A percentile compares a stretch with the other conserved stretches of the same genome.
These are phyloP conservation scores for Mrakiaceae sp. DNA, from an alignment of 1,284 basidiomycete species.

Conservation along the genomic window DNA sequence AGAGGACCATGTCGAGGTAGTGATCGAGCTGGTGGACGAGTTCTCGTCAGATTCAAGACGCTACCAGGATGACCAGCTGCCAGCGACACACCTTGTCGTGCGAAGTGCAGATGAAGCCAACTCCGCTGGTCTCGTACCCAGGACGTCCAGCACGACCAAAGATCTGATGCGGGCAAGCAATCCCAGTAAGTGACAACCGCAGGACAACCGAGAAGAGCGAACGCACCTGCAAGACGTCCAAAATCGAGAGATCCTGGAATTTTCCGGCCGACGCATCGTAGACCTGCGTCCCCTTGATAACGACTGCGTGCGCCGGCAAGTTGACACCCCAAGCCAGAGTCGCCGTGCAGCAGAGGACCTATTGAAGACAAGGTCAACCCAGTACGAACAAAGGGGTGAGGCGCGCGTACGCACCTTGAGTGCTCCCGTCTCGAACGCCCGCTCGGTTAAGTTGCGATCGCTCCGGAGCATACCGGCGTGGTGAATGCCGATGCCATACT, in stretches of 20 bases:
- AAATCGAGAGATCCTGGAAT: slow-evolving; percentile 85
- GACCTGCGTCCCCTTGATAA: slow-evolving; percentile 97
- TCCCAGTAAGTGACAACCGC: neutral
- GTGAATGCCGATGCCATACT: slow-evolving; percentile 91
- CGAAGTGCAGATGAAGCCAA: slow-evolving; percentile 92
- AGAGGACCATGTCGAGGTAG: slow-evolving; percentile 79
- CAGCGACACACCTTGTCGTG: slow-evolving; percentile 54
- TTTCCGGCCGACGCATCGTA: slow-evolving; percentile 81
- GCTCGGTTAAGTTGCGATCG: slow-evolving; percentile 92
- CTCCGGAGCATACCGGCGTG: slow-evolving; percentile 96
- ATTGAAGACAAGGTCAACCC: neutral
- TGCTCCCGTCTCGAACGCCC: slow-evolving; percentile 78
- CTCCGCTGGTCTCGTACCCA: slow-evolving; percentile 87
- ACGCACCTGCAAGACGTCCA: slow-evolving; percentile 76
- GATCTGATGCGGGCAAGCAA: slow-evolving; percentile 41
- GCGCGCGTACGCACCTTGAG: slow-evolving; percentile 57
- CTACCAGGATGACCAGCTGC: too few relatives aligned
- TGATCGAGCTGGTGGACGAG: slow-evolving; percentile 48
- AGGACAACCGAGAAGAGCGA: neutral
- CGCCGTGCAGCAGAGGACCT: slow-evolving; percentile 96
- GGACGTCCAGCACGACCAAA: slow-evolving; percentile 97
- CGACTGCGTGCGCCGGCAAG: slow-evolving; percentile 88
- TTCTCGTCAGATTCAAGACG: neutral
- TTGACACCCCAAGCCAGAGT: slow-evolving; percentile 99
- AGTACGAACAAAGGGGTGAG: neutral